These are phyloP conservation scores for Chaetomium fimeti DNA, from an alignment of 495 filamentous ascomycete genomes.

Conservation along the genomic window DNA sequence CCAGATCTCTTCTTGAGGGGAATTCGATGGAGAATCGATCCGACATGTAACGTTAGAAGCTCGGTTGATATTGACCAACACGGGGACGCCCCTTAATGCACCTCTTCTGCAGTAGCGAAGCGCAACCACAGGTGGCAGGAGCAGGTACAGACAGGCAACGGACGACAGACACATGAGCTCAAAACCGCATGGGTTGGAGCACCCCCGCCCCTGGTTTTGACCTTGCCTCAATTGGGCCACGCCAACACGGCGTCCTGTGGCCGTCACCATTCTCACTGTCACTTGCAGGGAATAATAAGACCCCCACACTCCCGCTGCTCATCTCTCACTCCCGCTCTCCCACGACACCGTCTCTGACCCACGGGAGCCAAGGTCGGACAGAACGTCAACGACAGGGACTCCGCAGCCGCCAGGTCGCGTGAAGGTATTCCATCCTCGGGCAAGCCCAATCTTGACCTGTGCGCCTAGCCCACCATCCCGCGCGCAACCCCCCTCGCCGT, in stretches of 20 bases:
- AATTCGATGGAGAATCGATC: not conserved
- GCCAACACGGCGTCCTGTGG: conserved; percentile 20
- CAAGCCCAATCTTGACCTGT: not conserved
- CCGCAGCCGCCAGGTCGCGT: conserved; percentile 22
- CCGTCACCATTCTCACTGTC: conserved; percentile 18
- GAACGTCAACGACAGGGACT: conserved; percentile 14
- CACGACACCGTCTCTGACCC: conserved; percentile 28
- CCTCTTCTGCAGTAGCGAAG: not conserved
- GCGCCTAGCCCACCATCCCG: not conserved
- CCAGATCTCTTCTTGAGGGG: not conserved
- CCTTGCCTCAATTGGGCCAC: conserved; percentile 22
- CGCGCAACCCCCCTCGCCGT: conserved; percentile 10
- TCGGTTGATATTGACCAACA: not conserved
- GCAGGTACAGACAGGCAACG: not conserved
- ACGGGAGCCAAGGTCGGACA: conserved; percentile 34
- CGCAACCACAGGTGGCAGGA: not conserved
- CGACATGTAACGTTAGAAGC: not conserved
- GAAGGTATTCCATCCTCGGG: conserved; percentile 20
- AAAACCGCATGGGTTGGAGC: conserved; percentile 16
- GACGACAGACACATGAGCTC: no score
- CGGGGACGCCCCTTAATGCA: not conserved
- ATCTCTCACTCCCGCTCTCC: conserved; percentile 32
- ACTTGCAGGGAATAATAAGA: conserved; percentile 26
- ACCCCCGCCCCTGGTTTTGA: conserved; percentile 5
- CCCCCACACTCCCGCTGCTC: conserved; percentile 38